Percentiles rank a stretch among this genome's conserved stretches.
phyloP scores from a whole-genome alignment of 2,329 filamentous ascomycete genomes.

The Domatiomyces catenatus region DNA sequence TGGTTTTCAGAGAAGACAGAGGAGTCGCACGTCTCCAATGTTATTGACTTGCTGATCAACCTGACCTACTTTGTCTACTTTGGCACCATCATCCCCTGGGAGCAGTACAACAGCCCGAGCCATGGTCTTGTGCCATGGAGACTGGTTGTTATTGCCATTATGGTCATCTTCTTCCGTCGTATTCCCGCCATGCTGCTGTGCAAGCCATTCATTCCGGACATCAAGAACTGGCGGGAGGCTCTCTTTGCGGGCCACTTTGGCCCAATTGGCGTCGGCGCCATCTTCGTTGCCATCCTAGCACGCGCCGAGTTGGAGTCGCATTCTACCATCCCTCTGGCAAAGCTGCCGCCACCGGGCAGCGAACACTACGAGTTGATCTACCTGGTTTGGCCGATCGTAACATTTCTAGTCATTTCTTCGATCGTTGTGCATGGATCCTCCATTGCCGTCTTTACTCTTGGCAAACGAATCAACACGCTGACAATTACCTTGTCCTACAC shows the following conservation, averaged over 20 bases:
- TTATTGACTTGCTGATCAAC: conserved; percentile 93
- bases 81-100: conserved; percentile 93
- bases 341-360: conserved; percentile 35
- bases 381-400: conserved; percentile 88
- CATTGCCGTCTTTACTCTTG: conserved; percentile 89
- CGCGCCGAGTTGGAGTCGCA: conserved; percentile 76
- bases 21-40: conserved; percentile 96
- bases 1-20: conserved; percentile 99
- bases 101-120: conserved; percentile 61
- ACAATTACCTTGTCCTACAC: conserved; percentile 95
- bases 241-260: conserved; percentile 95
- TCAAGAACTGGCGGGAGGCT: conserved; percentile 96
- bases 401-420: conserved; percentile 84
- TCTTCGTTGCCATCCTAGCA: conserved; percentile 86
- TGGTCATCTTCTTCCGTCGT: conserved; percentile 89
- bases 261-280: conserved; percentile 89
- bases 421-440: conserved; percentile 97
- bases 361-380: conserved; percentile 58
- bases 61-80: conserved; percentile 97
- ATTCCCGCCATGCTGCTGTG: conserved; percentile 86
- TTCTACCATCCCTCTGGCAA: conserved; percentile 57
- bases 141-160: conserved; percentile 78
- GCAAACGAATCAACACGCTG: conserved; percentile 94
- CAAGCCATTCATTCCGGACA: conserved; percentile 86
- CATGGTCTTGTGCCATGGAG: conserved; percentile 75